Evolutionary conservation across 129 eudicot genomes (phyloP).

Genomic region (Flaveria ramosissima): DNA sequence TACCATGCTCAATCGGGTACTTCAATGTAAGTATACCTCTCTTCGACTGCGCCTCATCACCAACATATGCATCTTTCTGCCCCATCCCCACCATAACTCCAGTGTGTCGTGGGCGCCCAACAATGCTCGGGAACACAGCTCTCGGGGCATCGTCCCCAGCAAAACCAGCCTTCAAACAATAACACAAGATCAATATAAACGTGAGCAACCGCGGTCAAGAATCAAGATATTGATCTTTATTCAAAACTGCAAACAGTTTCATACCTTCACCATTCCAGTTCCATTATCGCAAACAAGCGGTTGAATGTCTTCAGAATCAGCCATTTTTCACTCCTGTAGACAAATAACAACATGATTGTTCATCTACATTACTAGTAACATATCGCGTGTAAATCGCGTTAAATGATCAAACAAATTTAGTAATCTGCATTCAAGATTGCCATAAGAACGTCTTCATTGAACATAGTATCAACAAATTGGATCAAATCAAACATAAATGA

Average conservation of each 20-base stretch:
- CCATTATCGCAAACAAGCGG: conserved; percentile 69
- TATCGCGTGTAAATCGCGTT: background rate
- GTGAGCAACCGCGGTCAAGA: background rate
- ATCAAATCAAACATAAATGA: conserved; percentile 5
- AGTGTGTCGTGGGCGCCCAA: conserved; percentile 12
- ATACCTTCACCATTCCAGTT: conserved; percentile 63
- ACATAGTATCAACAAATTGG: background rate
- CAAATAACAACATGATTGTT: background rate
- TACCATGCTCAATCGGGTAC: conserved; percentile 13
- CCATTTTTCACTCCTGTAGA: conserved; percentile 44
- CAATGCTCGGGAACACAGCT: conserved; percentile 10
- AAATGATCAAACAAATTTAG: background rate
- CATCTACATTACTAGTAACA: background rate
- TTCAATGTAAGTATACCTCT: background rate
- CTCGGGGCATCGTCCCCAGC: conserved; percentile 13
- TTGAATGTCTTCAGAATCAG: conserved; percentile 58
- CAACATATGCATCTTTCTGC: conserved; percentile 16
- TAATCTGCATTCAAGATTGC: background rate
- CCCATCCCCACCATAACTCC: conserved; percentile 21
- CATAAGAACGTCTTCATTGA: background rate
- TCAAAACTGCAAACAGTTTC: background rate
- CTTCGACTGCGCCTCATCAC: conserved; percentile 6
- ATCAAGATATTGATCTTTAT: background rate
- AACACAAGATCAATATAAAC: background rate
- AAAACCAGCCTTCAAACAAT: conserved; percentile 11